Evolutionary conservation across 495 filamentous ascomycete species (phyloP).

Genomic region (Astrothelium subdiscretum): DNA sequence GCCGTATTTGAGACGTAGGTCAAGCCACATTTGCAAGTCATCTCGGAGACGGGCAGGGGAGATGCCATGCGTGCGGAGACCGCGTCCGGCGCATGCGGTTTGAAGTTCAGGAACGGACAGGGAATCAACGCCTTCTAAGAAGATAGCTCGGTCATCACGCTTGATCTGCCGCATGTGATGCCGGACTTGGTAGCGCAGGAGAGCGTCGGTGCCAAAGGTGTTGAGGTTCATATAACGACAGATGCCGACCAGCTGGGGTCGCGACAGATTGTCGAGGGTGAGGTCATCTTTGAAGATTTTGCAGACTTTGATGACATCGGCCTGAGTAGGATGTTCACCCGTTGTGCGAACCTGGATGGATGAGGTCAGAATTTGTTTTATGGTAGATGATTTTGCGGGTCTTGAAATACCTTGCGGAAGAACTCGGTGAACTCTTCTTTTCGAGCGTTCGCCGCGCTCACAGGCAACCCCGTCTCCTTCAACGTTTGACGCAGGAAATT

Average conservation of each 20-base stretch:
- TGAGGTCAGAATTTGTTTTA: not conserved
- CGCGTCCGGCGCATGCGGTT: conserved; percentile 77
- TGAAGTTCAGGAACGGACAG: conserved; percentile 90
- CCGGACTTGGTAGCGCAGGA: conserved; percentile 95
- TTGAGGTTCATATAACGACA: conserved; percentile 98
- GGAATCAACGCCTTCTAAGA: conserved; percentile 84
- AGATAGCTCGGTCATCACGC: conserved; percentile 89
- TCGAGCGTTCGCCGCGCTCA: conserved; percentile 75
- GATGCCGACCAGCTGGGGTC: conserved; percentile 93
- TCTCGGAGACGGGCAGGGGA: conserved; percentile 79
- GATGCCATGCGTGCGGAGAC: conserved; percentile 83
- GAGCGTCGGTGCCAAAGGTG: conserved; percentile 89
- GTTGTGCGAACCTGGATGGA: conserved; percentile 51
- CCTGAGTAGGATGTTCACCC: conserved; percentile 73
- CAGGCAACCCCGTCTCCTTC: conserved; percentile 80
- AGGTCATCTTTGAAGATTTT: conserved; percentile 98
- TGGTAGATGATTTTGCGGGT: not conserved
- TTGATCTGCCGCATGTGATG: conserved; percentile 99
- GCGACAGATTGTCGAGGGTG: conserved; percentile 91
- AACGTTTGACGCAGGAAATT: conserved; percentile 80
- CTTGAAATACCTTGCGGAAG: conserved; percentile 68
- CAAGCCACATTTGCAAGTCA: conserved; percentile 88
- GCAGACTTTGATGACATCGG: conserved; percentile 97
- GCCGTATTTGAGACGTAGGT: conserved; percentile 82
- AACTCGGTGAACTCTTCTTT: conserved; percentile 95